Evolutionary conservation across 305 asterid species (phyloP), one percentile per base, ranked within the genome.

Genomic region (Coffea humblotiana): DNA sequence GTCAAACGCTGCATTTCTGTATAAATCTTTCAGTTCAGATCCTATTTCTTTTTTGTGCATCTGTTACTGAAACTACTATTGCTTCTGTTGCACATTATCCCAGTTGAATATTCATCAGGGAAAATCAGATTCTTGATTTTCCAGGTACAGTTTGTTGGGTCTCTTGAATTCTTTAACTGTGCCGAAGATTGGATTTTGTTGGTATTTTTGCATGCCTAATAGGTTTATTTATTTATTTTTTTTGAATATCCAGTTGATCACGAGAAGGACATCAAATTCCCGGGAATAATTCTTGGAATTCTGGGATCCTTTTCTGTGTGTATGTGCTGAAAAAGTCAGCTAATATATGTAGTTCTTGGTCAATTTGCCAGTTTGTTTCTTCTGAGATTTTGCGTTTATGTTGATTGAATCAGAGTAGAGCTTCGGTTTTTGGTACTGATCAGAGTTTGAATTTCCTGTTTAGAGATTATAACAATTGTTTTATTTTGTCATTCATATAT

Each of bases 21-120:
- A 8, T 61, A 25, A 72, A 13, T 47, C 23, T 27, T 71, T 78
- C 61, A 56, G 56, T 56, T 70, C 66, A 7, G 76, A 70, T 70
- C 61, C 48, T 23, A 70, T 35, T 56, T 58, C 71, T 1, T 23
- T 3, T 56, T 56, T 56, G 5, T 25, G 45, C 56, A 2, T 16
- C 2, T 25, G 56, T 19, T 21, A 37, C 29, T 23, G n/a, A n/a
- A 23, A 23, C 1, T 21, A 2, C 19, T 23, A n/a, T 61, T 61
- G 67, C 2, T n/a, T 48, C 9, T 72, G 27, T 71, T 69, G 47
- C 61, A n/a, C 43, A 37, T 37, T n/a, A 56, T 56, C 16, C 56
- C 48, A 15, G 16, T 70, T 56, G 45, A 69, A 29, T 37, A 72
- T 69, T 78, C 40, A 69, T 29, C 21, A 25, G 6, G 45, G 15